Base-by-base conservation (phyloP, 2,329 filamentous ascomycete genomes). In the Orbilia brochopaga region DNA sequence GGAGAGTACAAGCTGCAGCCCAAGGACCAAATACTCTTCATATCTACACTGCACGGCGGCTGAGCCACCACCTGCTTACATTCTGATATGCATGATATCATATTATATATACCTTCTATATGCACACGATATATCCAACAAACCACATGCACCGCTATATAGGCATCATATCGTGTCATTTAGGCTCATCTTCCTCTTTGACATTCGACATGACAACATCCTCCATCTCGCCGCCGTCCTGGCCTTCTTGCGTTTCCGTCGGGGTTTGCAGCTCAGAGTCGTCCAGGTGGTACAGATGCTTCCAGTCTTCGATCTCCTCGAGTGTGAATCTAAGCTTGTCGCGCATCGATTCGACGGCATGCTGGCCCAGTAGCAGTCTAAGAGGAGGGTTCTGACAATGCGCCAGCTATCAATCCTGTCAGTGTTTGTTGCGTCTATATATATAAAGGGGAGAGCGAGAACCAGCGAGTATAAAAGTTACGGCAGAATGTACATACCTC, bases 371-470 rank as follows among this genome's bases (percentile, higher is more conserved):
- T n/a, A 97, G 82, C 67, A 99, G 80, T 35, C 94, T 83, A 74
- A 97, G 79, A 0, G 94, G 94, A 55, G 94, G 94, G 78, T 92
- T 97, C n/a, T 87, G 89, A 81, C 93, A 97, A 82, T 97, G 94
- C 0, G 89, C 94, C 48, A 97, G 81, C 82, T 97, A 88, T n/a
- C 23, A 15, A 19, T 44, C 6, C 5, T n/a, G 37, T 53, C 24
- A 63, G 51, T 23, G 2, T 35, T 44, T n/a, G 4, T 19, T n/a
- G 27, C 21, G 19, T 46, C 11, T 15, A 15, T 8, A 42, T 21
- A 30, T 10, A 35, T n/a, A 11, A 30, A 35, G 11, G 15, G 21
- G 13, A 52, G 35, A 27, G 44, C n/a, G n/a, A n/a, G n/a, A n/a
- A n/a, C n/a, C n/a, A n/a, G n/a, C n/a, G n/a, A n/a, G n/a, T n/a